Base-by-base conservation (phyloP, 2,329 filamentous ascomycete genomes). In the Fusarium algeriense region DNA sequence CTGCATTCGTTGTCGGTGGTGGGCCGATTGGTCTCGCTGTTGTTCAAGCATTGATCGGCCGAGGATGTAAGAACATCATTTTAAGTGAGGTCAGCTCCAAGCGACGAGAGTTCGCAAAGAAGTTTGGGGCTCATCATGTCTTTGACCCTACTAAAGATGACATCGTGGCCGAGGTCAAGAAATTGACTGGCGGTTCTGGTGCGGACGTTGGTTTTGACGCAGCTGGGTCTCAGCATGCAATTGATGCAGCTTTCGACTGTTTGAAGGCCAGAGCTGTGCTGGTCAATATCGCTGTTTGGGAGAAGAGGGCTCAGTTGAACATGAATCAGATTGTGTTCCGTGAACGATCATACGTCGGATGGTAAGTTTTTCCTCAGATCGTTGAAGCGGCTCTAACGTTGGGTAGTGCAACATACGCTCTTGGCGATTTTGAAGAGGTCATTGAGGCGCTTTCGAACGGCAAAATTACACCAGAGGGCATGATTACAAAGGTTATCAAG, bases 301-400 rank as follows among this genome's bases (percentile, higher is more conserved):
- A 67, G 7, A 67, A 67, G 8, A 40, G 64, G 4, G 64, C 64
- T 1, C 55, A 67, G 7, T 45, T 67, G 28, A 67, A 61, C 32
- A 67, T 67, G 64, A 67, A 67, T 1, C 64, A 67, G 28, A 62
- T 67, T 4, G 64, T 67, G n/a, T 67, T 67, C 14, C 10, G 64
- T 5, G 64, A 67, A 4, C 15, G 64, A 13, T 67, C 63, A 19
- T 67, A 67, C 4, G 43, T 67, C 23, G 64, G 64, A 34, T 62
- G 64, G 64, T 55, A 34, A 55, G 64, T 41, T 17, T 2, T 26
- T 7, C 3, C 7, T 2, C 1, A 1, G 1, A 0, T 3, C 17
- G 9, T 12, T 14, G 5, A 8, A 4, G 4, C 8, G 1, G 1
- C 12, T 11, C 62, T 67, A 34, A 67, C 48, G 12, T 19, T 7